phyloP scores from a whole-genome alignment of 176 grass and related monocot genomes.

The Oryza longistaminata region DNA sequence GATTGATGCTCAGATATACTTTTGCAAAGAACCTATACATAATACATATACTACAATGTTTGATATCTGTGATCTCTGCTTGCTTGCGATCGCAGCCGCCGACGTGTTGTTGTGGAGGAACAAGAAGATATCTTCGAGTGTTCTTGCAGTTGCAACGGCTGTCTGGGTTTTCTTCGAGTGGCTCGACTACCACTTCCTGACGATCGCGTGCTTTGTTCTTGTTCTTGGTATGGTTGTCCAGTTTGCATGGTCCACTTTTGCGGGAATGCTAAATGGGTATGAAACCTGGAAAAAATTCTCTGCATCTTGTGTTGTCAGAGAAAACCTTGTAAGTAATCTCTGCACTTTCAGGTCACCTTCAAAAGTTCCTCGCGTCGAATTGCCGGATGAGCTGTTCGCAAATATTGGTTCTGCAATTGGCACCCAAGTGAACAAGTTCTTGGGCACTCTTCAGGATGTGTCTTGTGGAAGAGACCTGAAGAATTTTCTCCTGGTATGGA shows the following conservation, averaged over 20 bases:
- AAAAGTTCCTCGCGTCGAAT: slow-evolving; percentile 53
- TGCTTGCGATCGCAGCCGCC: slow-evolving; percentile 50
- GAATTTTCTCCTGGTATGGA: slow-evolving; percentile 65
- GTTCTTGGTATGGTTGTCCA: slow-evolving; percentile 74
- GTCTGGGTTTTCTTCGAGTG: slow-evolving; percentile 88
- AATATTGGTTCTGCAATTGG: slow-evolving; percentile 47
- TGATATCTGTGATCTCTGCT: neutral
- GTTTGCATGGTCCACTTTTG: slow-evolving; percentile 63
- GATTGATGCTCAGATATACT: neutral
- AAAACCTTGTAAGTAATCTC: neutral
- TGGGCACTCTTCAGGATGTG: slow-evolving; percentile 64
- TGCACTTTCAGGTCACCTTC: slow-evolving; percentile 47
- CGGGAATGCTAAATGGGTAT: slow-evolving; percentile 54
- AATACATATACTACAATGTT: too few species aligned
- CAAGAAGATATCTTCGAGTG: slow-evolving; percentile 88
- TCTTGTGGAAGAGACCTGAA: slow-evolving; percentile 72
- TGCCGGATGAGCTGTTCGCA: slow-evolving; percentile 70
- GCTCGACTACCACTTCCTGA: slow-evolving; percentile 81
- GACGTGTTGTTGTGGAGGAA: slow-evolving; percentile 93
- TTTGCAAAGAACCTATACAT: neutral
- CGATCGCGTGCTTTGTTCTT: slow-evolving; percentile 53
- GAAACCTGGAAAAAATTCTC: neutral
- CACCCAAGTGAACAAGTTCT: slow-evolving; percentile 56
- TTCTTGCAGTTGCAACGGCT: slow-evolving; percentile 64
- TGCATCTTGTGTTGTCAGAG: neutral